Evolutionary conservation across 106 monocot genomes (phyloP), one percentile per base, ranked within the genome.

Genomic region (Acanthochlamys bracteata): DNA sequence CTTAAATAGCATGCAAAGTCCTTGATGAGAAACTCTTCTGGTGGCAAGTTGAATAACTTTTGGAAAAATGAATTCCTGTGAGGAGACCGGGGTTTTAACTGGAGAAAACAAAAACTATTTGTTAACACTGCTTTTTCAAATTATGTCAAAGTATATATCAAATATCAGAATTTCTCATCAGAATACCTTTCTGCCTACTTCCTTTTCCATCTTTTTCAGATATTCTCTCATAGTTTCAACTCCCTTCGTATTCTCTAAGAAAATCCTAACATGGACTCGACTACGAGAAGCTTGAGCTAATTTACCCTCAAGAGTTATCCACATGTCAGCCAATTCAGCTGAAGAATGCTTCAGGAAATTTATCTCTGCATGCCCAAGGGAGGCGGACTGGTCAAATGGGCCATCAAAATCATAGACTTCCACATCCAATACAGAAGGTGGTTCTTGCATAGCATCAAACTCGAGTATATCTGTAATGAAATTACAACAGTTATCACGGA

Each of bases 161-260:
- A 33, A 33, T 33, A 41, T 42, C 9, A 57, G 3, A n/a, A 23
- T 20, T 25, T 14, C 39, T 16, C 61, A 33, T 3, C 1, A 6
- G 4, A 33, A 4, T 74, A 89, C 85, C 89, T 90, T 90, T 51
- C 78, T 90, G 33, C 85, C 85, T 2, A 86, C 85, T 77, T 90
- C 74, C 51, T 85, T 90, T 71, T 90, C 89, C 89, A 90, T 75
- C 63, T 76, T 79, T 24, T 13, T 66, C 20, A 90, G 52, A 62
- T 82, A 90, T 11, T 80, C 79, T 57, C 54, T 69, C 26, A 85
- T 72, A 1, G 71, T 70, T 60, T 79, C 68, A 10, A 53, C 47
- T 52, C 89, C 89, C 65, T 73, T 74, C 7, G 76, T 83, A 55
- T 79, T 90, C 20, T 80, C 74, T 69, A 85, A 57, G 60, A 90